Evolutionary conservation across 345 rosid genomes (phyloP), one percentile per base, ranked within the genome.

Genomic region (Eucalyptus curtisii): DNA sequence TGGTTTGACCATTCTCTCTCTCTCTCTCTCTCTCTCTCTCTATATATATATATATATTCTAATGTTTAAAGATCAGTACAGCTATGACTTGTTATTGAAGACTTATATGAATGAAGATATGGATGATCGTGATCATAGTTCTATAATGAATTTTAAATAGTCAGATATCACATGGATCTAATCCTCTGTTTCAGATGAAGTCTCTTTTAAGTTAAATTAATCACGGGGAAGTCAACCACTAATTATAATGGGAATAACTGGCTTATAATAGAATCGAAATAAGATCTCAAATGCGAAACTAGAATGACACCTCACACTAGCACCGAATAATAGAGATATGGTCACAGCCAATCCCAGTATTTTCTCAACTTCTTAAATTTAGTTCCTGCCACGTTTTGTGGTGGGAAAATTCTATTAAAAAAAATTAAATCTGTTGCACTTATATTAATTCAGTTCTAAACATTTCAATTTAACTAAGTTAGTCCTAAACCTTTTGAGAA

Each of bases 371-470:
- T 64, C 40, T 64, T n/a, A 14, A n/a, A 64, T 64, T 64, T 64
- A 7, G 20, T 14, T 1, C 20, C 33, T 13, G 1, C 15, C 16
- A 17, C 22, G 22, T 50, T 50, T 17, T 50, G 7, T 19, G 14
- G 27, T 2, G 30, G 61, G 30, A 22, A 12, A 55, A 24, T 2
- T 55, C 13, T 55, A 55, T 22, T 9, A 10, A 24, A 24, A 55
- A 24, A 10, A 22, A 9, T 10, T 9, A 55, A 55, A 55, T 25
- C 0, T 10, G 24, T 55, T 55, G 3, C 9, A 24, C 13, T 24
- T 0, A 25, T 10, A 25, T 20, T 2, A 9, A 55, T 55, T 55
- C 1, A 55, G 1, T 55, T 55, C 1, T 24, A 55, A 55, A 55
- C 13, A 55, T 24, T 55, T 24, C 3, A 55, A 48, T 48, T 48